These are phyloP conservation scores for Macrophomina tecta DNA, from an alignment of 2,329 filamentous ascomycete genomes.

Conservation along the genomic window DNA sequence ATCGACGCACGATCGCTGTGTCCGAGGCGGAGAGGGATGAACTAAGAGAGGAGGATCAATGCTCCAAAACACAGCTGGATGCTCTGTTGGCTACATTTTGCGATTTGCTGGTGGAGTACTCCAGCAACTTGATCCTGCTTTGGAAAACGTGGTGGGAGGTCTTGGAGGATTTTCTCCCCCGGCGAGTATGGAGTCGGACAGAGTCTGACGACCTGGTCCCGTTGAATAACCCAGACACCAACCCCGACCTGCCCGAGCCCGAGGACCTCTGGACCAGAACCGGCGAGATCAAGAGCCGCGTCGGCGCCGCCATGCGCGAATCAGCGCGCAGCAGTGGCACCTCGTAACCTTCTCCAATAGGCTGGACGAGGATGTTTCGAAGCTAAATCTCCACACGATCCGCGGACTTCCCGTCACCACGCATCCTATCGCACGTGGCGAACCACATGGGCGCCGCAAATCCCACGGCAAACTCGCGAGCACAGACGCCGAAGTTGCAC, in stretches of 20 bases:
- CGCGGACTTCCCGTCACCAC: no score
- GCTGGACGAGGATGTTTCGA: no score
- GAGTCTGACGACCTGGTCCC: neutral
- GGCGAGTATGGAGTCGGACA: neutral
- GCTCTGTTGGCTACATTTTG: neutral
- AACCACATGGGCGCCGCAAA: no score
- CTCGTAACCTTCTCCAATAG: no score
- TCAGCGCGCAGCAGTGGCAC: no score
- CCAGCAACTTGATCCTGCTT: no score
- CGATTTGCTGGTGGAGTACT: neutral
- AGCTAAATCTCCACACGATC: no score
- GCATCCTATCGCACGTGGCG: no score
- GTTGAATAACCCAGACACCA: neutral
- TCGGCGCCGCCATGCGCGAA: neutral
- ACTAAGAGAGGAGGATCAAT: neutral
- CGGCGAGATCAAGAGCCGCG: neutral
- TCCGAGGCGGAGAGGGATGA: neutral
- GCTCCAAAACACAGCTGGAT: neutral
- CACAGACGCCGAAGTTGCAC: no score
- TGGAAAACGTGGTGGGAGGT: neutral
- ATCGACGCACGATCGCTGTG: no score
- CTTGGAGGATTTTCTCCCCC: neutral
- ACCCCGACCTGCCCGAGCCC: neutral
- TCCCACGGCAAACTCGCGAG: no score
- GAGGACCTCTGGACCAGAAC: constrained; percentile 2